phyloP scores from a whole-genome alignment of 306 rosid genomes.

The Cicer chorassanicum region DNA sequence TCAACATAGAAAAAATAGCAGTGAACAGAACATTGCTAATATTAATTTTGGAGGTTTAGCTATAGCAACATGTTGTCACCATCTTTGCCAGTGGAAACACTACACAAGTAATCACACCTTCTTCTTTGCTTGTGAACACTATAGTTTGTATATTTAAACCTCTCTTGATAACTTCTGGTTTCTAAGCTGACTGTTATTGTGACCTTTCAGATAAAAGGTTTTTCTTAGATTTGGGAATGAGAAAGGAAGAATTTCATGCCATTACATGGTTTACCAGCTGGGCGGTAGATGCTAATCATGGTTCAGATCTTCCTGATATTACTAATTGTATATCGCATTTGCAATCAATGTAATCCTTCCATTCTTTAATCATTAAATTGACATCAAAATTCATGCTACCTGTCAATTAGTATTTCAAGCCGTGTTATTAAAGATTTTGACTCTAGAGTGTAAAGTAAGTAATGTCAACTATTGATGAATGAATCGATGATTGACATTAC shows the following conservation, averaged over 20 bases:
- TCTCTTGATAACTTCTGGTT: slow-evolving; percentile 33
- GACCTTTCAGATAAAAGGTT: slow-evolving; percentile 70
- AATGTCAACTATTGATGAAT: background rate
- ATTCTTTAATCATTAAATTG: slow-evolving; percentile 21
- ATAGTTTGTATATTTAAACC: slow-evolving; percentile 16
- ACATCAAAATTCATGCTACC: background rate
- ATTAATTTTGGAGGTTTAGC: slow-evolving; percentile 76
- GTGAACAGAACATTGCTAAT: slow-evolving; percentile 37
- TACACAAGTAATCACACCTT: slow-evolving; percentile 63
- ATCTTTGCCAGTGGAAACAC: slow-evolving; percentile 96
- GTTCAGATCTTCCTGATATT: slow-evolving; percentile 64
- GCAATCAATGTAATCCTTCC: slow-evolving; percentile 59
- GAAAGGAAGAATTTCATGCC: slow-evolving; percentile 79
- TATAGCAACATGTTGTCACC: slow-evolving; percentile 94
- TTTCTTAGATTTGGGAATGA: slow-evolving; percentile 68
- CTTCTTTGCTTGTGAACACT: slow-evolving; percentile 27
- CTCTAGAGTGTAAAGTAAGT: background rate
- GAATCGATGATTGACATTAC: background rate
- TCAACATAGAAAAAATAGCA: slow-evolving; percentile 47
- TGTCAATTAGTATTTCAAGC: background rate
- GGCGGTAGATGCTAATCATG: slow-evolving; percentile 89
- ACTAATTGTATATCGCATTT: slow-evolving; percentile 46
- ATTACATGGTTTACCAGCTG: slow-evolving; percentile 97
- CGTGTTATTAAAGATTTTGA: background rate
- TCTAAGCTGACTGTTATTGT: slow-evolving; percentile 28